phyloP scores from a whole-genome alignment of 2,329 filamentous ascomycete species.

The Juglanconis oblonga region DNA sequence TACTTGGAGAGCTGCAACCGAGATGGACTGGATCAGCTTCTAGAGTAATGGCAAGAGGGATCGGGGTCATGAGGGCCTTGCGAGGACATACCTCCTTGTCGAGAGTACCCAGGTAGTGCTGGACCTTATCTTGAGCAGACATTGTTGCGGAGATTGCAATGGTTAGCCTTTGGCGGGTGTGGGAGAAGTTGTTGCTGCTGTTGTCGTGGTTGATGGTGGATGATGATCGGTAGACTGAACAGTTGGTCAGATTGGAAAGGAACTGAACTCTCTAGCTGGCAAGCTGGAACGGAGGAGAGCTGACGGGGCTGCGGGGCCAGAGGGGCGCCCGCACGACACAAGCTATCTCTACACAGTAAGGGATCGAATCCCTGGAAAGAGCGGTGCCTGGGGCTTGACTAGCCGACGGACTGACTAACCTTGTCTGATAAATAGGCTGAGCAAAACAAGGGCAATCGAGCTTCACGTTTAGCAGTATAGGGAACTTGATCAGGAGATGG shows the following conservation, averaged over 20 bases:
- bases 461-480: not conserved
- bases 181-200: conserved; percentile 19
- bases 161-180: conserved; percentile 1
- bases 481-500: not conserved
- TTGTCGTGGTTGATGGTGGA: not conserved
- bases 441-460: not conserved
- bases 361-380: conserved; percentile 1
- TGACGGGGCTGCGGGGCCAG: conserved; percentile 12
- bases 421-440: not conserved
- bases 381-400: not conserved
- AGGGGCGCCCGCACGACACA: conserved; percentile 1
- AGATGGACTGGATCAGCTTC: conserved; percentile 14
- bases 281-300: conserved; percentile 3
- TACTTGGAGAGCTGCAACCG: conserved; percentile 74
- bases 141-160: conserved; percentile 43
- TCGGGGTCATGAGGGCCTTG: conserved; percentile 1
- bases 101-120: conserved; percentile 74
- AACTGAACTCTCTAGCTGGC: not conserved
- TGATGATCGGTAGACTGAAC: conserved; percentile 5
- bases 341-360: not conserved
- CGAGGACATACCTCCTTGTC: conserved; percentile 69
- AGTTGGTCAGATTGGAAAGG: conserved; percentile 13
- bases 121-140: conserved; percentile 73
- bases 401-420: not conserved
- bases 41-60: not conserved